A percentile compares a stretch with the other conserved stretches of the same genome.
Evolutionary conservation across 1,284 basidiomycete genomes (phyloP).

Genomic region (Polyporus tsugae): DNA sequence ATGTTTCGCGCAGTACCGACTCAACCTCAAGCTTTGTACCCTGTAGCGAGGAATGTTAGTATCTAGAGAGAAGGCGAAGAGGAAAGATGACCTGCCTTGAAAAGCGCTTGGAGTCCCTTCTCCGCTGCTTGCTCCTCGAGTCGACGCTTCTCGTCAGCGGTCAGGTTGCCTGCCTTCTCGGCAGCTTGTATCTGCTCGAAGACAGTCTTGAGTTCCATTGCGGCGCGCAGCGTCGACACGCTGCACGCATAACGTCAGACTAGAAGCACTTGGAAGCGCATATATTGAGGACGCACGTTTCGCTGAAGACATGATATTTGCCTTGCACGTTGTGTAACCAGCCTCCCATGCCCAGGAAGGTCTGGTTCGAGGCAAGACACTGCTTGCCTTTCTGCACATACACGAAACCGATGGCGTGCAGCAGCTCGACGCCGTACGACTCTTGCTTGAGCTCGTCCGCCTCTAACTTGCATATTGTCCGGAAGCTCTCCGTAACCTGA

Average conservation of each 20-base stretch:
- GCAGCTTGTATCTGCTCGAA: conserved; percentile 96
- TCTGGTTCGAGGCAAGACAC: conserved; percentile 80
- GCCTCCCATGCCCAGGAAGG: conserved; percentile 84
- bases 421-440: conserved; percentile 92
- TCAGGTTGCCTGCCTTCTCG: conserved; percentile 87
- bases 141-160: conserved; percentile 87
- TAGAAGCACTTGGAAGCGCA: background rate
- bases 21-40: conserved; percentile 97
- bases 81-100: conserved; percentile 68
- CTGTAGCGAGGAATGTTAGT: conserved; percentile 45
- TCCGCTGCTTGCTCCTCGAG: conserved; percentile 97
- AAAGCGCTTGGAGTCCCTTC: conserved; percentile 92
- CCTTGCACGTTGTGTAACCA: conserved; percentile 96
- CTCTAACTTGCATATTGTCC: conserved; percentile 83
- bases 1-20: conserved; percentile 92
- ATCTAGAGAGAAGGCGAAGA: background rate
- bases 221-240: conserved; percentile 88
- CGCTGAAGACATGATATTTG: conserved; percentile 92
- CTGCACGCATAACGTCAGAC: conserved; percentile 48
- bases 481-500: conserved; percentile 75
- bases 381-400: conserved; percentile 89
- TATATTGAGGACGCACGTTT: conserved; percentile 70
- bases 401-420: conserved; percentile 92
- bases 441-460: conserved; percentile 91
- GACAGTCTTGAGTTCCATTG: conserved; percentile 92